Base-by-base conservation (phyloP, 306 rosid genomes). In the Acmispon strigosus region DNA sequence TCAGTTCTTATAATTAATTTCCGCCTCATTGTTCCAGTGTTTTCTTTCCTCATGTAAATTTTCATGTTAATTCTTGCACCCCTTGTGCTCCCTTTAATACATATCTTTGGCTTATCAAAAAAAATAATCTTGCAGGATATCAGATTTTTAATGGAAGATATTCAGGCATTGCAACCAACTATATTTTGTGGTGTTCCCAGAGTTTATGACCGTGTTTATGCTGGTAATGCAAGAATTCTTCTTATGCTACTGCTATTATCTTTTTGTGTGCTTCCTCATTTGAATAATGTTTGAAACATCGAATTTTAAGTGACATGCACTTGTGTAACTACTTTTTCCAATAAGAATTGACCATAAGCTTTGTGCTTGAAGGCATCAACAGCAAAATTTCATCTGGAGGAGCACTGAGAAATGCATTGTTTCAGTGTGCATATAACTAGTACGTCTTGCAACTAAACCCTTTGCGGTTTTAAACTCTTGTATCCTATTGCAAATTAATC, bases 151-250 rank as follows among this genome's bases (percentile, higher is more conserved):
- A 76, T 90, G 88, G 97, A 90, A 17, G 98, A 93, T 64, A 65
- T 93, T 65, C 95, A 89, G 73, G 82, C 83, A 52, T 83, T 88
- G 73, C 87, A 79, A 77, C 98, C 98, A 69, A 83, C 92, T 48
- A 68, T 89, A 48, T 93, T 90, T 76, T 93, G 89, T 71, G 97
- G 93, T 3, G 98, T 93, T 50, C 97, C 98, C 67, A 84, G 98
- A 73, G 92, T 93, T 69, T 90, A 79, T 45, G 98, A 93, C 76
- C 86, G 93, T 45, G 78, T 93, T 55, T 86, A 93, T 43, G 19
- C 82, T 2, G 93, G 98, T 93, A 80, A 53, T 51, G 53, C 42
- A 12, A 48, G 4, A 60, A 19, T 50, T 5, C 47, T 39, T 44
- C 44, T 63, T 15, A 18, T 50, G 37, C 8, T 41, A 8, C 10